Percentiles rank a stretch among this genome's conserved stretches.
Conservation (phyloP, 306 rosid genomes). For the Begonia fuchsioides region DNA sequence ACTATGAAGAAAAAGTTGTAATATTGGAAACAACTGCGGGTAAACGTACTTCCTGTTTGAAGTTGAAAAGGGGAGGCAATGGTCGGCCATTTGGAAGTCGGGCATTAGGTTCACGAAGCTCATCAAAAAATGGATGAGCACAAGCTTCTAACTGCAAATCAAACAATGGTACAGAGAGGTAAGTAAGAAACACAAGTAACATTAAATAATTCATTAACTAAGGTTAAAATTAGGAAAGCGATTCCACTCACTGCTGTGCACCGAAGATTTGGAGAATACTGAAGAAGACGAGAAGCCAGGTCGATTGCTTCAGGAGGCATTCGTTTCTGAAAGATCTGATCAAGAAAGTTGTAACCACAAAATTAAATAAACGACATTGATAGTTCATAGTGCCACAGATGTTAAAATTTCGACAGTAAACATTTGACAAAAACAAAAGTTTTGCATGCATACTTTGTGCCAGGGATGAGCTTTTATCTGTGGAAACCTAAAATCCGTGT, state of each 20-base stretch:
- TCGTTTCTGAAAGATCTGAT: constrained; percentile 78
- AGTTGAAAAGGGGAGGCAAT: constrained; percentile 75
- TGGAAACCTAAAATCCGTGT: constrained; percentile 88
- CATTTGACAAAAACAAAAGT: neutral
- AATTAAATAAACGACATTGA: constrained; percentile 4
- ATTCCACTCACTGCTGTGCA: constrained; percentile 70
- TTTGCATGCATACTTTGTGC: constrained; percentile 53
- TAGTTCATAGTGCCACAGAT: neutral
- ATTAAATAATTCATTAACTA: no score
- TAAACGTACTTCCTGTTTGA: constrained; percentile 75
- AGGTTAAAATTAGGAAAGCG: no score
- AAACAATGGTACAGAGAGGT: constrained; percentile 8
- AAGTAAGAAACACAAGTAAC: constrained; percentile 2
- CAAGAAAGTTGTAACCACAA: constrained; percentile 8
- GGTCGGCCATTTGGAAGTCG: constrained; percentile 79
- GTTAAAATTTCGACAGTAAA: neutral
- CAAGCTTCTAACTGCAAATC: constrained; percentile 80
- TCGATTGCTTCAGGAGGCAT: constrained; percentile 99
- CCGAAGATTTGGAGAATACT: constrained; percentile 90
- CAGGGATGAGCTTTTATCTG: constrained; percentile 96
- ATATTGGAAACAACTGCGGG: constrained; percentile 3
- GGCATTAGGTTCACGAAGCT: constrained; percentile 77
- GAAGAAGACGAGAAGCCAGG: constrained; percentile 94
- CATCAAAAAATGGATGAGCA: constrained; percentile 84
- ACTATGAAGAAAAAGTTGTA: neutral